Conservation (phyloP, 176 grass and related monocot species). For the Hordeum vulgare region MorexV3_pseudomolecules_assembly NC_058520.1:561424482-561424981, state of each 20-base stretch:
- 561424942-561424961: not conserved
- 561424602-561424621: too few species aligned
- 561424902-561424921: not conserved
- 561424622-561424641: not conserved
- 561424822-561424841: not conserved
- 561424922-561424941: not conserved
- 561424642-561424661: conserved; percentile 24
- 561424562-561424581: not conserved
- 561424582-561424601: not conserved
- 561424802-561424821: not conserved
- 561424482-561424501: conserved; percentile 18
- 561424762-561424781: not conserved
- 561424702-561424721: not conserved
- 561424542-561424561: not conserved
- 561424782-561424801: conserved; percentile 14
- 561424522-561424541: not conserved
- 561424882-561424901: not conserved
- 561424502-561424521: conserved; percentile 5
- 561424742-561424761: not conserved
- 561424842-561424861: not conserved
- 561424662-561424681: not conserved
- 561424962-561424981: not conserved
- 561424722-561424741: not conserved
- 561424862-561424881: not conserved
- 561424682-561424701: conserved; percentile 19